Evolutionary conservation across 768 basidiomycete species (phyloP).

Genomic region (Tricholoma matsutake): DNA sequence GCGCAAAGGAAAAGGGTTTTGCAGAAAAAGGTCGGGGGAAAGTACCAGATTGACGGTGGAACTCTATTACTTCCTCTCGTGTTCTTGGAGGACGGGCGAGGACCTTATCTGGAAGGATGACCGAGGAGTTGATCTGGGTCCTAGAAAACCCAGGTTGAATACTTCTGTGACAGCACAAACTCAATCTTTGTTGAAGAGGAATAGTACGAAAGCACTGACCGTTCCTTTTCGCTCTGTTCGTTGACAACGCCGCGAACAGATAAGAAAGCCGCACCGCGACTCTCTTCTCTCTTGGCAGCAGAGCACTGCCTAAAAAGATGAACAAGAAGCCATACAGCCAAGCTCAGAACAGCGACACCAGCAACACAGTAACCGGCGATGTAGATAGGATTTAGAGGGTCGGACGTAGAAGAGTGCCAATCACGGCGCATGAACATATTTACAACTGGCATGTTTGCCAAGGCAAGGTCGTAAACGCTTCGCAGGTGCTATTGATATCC

Average conservation of each 20-base stretch:
- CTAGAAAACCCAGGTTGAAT: slow-evolving; percentile 35
- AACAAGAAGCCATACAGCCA: slow-evolving; percentile 42
- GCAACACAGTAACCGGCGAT: slow-evolving; percentile 53
- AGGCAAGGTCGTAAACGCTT: not conserved
- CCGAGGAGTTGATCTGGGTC: slow-evolving; percentile 37
- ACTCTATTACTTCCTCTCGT: slow-evolving; percentile 41
- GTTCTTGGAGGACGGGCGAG: slow-evolving; percentile 32
- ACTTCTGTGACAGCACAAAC: slow-evolving; percentile 4
- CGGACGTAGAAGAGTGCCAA: slow-evolving; percentile 5
- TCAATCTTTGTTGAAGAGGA: not conserved
- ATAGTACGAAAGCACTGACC: slow-evolving; percentile 5
- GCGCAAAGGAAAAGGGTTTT: slow-evolving; percentile 41
- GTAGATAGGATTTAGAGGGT: slow-evolving; percentile 30
- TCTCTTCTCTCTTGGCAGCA: slow-evolving; percentile 32
- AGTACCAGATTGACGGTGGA: slow-evolving; percentile 40
- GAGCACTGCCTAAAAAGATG: slow-evolving; percentile 40
- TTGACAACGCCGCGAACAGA: slow-evolving; percentile 46
- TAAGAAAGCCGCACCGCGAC: slow-evolving; percentile 41
- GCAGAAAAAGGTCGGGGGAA: slow-evolving; percentile 39
- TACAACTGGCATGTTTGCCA: slow-evolving; percentile 18
- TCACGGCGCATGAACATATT: slow-evolving; percentile 14
- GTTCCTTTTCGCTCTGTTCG: slow-evolving; percentile 26
- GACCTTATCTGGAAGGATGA: slow-evolving; percentile 54
- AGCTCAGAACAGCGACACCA: slow-evolving; percentile 34
- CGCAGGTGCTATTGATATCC: not conserved